Base-by-base conservation (phyloP, 768 basidiomycete genomes). In the Pulveroboletus frians region DNA sequence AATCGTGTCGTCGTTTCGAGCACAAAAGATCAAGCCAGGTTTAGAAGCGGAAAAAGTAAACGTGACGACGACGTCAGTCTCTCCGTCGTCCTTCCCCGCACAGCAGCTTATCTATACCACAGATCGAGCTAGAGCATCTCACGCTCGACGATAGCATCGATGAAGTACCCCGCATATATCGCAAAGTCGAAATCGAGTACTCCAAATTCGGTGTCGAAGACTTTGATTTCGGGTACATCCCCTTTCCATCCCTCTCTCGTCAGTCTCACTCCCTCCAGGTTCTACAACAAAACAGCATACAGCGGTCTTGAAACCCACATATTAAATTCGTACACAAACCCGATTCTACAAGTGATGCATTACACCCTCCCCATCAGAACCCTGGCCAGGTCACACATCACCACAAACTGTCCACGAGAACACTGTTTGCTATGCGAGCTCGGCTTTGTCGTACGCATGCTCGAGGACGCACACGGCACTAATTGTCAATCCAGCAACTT, bases 401-500 rank as follows among this genome's bases (percentile, higher is more conserved):
- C 86, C 0, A 88, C 85, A 2, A 81, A 87, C 44, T 98, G 96
- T 66, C 78, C 79, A 27, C 78, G 85, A 55, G 95, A 99, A 60
- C 87, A 97, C 64, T 99, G 95, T 65, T 73, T 98, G 9, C 71
- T 97, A 0, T 98, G 96, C 66, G 95, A 99, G 67, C 75, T 95
- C 23, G 96, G 95, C 2, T 98, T 98, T 61, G 79, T 95, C 21
- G 85, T 85, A 50, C 79, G 92, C 27, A 99, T 98, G 95, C 75
- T 99, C 31, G 92, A 95, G 67, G 94, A 98, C 61, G 95, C 96
- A 0, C 77, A 75, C 34, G 96, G 96, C 0, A 89, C 78, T 17
- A 98, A 99, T 58, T 97, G 95, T 60, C 95, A 98, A 66, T 83
- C 93, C 5, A 93, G 87, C 66, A 99, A 99, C 66, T 99, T 97